Evolutionary conservation across 352 stramenopile species (phyloP), one percentile per base, ranked within the genome.

Genomic region (Phytophthora pistaciae): DNA sequence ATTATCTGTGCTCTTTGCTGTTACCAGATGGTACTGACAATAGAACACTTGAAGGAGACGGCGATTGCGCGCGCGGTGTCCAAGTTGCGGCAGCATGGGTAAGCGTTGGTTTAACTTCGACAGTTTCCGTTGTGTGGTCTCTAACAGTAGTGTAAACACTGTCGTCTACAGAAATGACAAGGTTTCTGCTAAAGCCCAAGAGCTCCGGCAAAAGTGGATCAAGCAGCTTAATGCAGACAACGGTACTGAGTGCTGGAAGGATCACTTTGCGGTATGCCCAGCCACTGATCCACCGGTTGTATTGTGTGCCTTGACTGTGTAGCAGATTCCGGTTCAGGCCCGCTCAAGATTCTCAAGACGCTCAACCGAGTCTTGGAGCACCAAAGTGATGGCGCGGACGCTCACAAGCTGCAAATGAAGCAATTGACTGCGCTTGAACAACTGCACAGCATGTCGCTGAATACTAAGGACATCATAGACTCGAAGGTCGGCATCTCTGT

Each of bases 401-500:
- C 78, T 18, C 59, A 80, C 23, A 86, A 76, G 27, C 59, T 80
- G 23, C 67, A 85, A 50, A 77, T 62, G 50, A 74, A 76, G 23
- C 80, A 84, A 50, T 40, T 88, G 49, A 66, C 70, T 52, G 77
- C 82, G 18, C 70, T 94, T 6, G 68, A 94, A 52, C 79, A 87
- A 65, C 78, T 94, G 7, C 70, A 82, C 38, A 79, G 83, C 65
- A 90, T 94, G 83, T 74, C 77, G 10, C 67, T 94, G 66, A 79
- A 77, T 54, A 92, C 82, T 1, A 71, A 92, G 62, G 83, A 95
- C 42, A 93, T 95, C 57, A 91, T 94, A 53, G 82, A 87, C 23
- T 91, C 88, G 27, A 92, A 94, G 75, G 84, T 95, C 46, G 88
- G 88, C 44, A 82, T 92, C 25, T 65, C 78, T 6, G 85, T 95